A percentile compares a stretch with the other conserved stretches of the same genome.
phyloP scores from a whole-genome alignment of 768 basidiomycete species.

The Exidia glandulosa region DNA sequence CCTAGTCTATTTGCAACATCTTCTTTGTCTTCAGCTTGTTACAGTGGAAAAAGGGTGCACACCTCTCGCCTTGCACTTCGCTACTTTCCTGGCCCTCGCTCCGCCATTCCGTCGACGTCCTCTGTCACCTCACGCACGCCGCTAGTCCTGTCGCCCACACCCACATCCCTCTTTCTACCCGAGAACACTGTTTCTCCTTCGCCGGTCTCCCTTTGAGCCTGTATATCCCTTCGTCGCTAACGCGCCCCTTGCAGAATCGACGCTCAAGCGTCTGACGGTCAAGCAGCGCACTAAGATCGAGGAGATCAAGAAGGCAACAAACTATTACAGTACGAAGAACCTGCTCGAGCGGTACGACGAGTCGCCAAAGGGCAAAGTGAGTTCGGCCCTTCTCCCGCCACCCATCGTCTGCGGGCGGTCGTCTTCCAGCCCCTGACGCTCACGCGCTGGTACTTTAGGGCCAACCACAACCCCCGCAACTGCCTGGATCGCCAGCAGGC shows the following conservation, averaged over 20 bases:
- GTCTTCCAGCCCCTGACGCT: no score
- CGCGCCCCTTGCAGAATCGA: constrained; percentile 46
- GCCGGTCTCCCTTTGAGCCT: neutral
- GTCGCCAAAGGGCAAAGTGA: constrained; percentile 2
- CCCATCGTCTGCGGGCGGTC: no score
- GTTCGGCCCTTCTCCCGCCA: no score
- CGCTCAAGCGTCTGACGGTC: constrained; percentile 59
- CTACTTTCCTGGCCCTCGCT: no score
- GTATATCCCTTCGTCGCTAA: neutral
- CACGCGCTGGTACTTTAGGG: no score
- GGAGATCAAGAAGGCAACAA: constrained; percentile 95
- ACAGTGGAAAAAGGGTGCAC: no score
- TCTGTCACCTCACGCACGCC: neutral
- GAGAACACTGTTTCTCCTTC: no score
- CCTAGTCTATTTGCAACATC: no score
- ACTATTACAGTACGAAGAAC: constrained; percentile 85
- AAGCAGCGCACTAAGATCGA: constrained; percentile 78
- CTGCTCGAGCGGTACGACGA: constrained; percentile 88
- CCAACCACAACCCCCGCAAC: no score
- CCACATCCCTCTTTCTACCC: neutral
- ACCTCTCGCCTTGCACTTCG: no score
- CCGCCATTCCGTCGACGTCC: no score
- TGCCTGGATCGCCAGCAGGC: neutral
- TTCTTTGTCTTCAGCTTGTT: no score
- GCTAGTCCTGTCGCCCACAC: neutral